Evolutionary conservation across 345 rosid species (phyloP), one percentile per base, ranked within the genome.

Genomic region (Syzygium grande): DNA sequence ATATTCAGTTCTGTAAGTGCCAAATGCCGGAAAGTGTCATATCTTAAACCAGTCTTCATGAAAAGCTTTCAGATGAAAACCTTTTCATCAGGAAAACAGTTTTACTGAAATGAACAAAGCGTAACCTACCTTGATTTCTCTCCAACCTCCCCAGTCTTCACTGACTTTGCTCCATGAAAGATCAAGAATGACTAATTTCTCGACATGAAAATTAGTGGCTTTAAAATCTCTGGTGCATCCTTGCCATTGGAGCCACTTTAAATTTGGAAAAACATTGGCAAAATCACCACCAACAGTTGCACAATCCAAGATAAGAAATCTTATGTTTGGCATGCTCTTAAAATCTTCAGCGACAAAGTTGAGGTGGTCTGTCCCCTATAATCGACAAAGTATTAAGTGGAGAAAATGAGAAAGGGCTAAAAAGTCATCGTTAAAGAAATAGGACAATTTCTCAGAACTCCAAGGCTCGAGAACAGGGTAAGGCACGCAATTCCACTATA

Each of bases 341-440:
- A 56, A 61, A n/a, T 27, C 34, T 27, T 1, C 2, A 2, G 16
- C 8, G 0, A 0, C 34, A 12, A 61, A 61, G 16, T 61, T 61
- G 68, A 61, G 68, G 68, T 61, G 34, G 2, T 13, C 68, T 27
- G 16, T n/a, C 68, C 9, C 34, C 68, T 61, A 61, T 27, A 27
- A 11, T 12, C 17, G 34, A 61, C 12, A 61, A 27, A 0, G 0
- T 0, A 61, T 12, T 11, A 61, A 61, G 68, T 27, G 34, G 34
- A 61, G 68, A 59, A 59, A 61, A 59, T 5, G 65, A 0, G 68
- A 61, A 0, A 5, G n/a, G n/a, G 27, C 34, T n/a, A 61, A 27
- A 27, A 27, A 61, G 68, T 27, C 68, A 61, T 3, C 4, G 0
- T 59, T 59, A 27, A 27, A 61, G 17, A 61, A 0, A 0, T 0